These are phyloP conservation scores for Globisporangium ultimum DNA, from an alignment of 352 stramenopile genomes.

Conservation along the genomic window DNA sequence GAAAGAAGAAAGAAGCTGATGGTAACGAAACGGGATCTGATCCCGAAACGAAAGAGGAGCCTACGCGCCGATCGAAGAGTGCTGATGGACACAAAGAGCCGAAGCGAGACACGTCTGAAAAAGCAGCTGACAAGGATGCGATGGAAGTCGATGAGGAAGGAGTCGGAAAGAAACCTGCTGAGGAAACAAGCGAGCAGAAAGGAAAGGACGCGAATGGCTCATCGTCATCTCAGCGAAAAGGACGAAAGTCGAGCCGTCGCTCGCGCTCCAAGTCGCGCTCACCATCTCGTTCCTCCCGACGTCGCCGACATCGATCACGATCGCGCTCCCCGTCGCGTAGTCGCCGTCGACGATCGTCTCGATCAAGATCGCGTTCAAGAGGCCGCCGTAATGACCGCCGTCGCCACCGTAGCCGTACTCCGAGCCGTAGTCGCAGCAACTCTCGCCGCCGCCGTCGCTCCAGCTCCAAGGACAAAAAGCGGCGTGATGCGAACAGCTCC, in stretches of 20 bases:
- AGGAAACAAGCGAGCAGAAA: constrained; percentile 7
- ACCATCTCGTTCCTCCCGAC: constrained; percentile 48
- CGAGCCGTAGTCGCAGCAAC: constrained; percentile 42
- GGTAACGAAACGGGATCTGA: constrained; percentile 14
- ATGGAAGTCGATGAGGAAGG: constrained; percentile 14
- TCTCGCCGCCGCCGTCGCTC: constrained; percentile 55
- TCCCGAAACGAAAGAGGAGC: constrained; percentile 2
- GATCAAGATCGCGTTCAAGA: constrained; percentile 53
- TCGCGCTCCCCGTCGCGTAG: constrained; percentile 47
- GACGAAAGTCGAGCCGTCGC: constrained; percentile 47
- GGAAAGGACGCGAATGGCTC: constrained; percentile 16
- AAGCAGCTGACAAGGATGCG: constrained; percentile 10
- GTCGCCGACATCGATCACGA: constrained; percentile 44
- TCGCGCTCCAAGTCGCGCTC: constrained; percentile 56
- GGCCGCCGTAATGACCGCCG: constrained; percentile 30
- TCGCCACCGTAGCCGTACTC: constrained; percentile 40
- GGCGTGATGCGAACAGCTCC: constrained; percentile 51
- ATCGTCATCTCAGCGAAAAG: constrained; percentile 2
- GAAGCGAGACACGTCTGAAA: too few relatives aligned
- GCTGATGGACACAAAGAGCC: too few relatives aligned
- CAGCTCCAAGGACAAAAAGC: constrained; percentile 47
- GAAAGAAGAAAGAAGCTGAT: constrained; percentile 20
- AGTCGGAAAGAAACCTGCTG: neutral
- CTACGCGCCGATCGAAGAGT: too few relatives aligned
- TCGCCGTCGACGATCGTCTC: constrained; percentile 30